Percentiles rank a stretch among this genome's conserved stretches.
Conservation (phyloP, 1,139 yeast species). For the Protomyces arabidopsidicola region DNA sequence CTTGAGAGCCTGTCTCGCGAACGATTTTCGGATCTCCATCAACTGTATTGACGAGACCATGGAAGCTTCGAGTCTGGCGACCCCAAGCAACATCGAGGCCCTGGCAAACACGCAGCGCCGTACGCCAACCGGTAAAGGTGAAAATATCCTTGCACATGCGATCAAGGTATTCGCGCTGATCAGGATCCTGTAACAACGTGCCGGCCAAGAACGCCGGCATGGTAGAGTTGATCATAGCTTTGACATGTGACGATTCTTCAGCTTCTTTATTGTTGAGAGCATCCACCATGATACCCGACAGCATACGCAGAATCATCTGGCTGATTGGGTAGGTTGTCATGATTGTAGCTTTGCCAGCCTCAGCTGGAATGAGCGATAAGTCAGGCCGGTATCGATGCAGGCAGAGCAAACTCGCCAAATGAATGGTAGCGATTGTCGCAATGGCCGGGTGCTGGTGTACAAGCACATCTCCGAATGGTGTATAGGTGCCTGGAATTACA, state of each 20-base stretch:
- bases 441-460: slow-evolving; percentile 13
- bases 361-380: slow-evolving; percentile 5
- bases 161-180: slow-evolving; percentile 19
- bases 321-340: slow-evolving; percentile 4
- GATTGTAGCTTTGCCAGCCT: background rate
- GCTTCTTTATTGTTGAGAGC: background rate
- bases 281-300: slow-evolving; percentile 17
- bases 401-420: slow-evolving; percentile 5
- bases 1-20: background rate
- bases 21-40: background rate
- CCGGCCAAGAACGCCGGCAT: slow-evolving; percentile 18
- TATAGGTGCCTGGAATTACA: background rate
- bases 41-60: background rate
- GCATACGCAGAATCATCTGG: slow-evolving; percentile 2
- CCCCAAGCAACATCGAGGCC: slow-evolving; percentile 21
- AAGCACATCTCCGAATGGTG: slow-evolving; percentile 20
- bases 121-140: slow-evolving; percentile 19
- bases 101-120: slow-evolving; percentile 16
- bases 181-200: background rate
- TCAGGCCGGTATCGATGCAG: slow-evolving; percentile 19
- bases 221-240: slow-evolving; percentile 16
- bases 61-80: background rate
- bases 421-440: slow-evolving; percentile 12
- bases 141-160: slow-evolving; percentile 9
- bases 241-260: slow-evolving; percentile 9